These are phyloP conservation scores for Entoloma clypeatum DNA, from an alignment of 1,284 basidiomycete genomes.

Conservation along the genomic window DNA sequence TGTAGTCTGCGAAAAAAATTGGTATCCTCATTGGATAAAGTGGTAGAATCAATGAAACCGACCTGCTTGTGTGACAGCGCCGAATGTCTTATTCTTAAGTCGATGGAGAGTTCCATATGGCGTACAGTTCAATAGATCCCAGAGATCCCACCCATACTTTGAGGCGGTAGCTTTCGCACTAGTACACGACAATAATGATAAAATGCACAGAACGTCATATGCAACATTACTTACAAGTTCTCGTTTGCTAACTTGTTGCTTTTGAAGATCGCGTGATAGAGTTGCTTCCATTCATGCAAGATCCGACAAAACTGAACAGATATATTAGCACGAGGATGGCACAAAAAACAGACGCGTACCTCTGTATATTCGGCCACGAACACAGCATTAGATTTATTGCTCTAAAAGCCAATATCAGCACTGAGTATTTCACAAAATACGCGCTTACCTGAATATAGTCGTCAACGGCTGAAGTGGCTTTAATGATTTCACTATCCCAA, in stretches of 20 bases:
- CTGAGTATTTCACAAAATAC: not conserved
- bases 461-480: no score
- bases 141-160: conserved; percentile 35
- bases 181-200: conserved; percentile 2
- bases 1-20: conserved; percentile 17
- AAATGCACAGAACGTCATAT: not conserved
- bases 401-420: conserved; percentile 2
- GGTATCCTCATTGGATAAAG: not conserved
- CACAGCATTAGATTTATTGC: conserved; percentile 12
- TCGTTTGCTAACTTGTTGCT: conserved; percentile 26
- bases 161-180: conserved; percentile 35
- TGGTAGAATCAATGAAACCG: conserved; percentile 10
- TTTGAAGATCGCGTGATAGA: conserved; percentile 17
- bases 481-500: no score
- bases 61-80: conserved; percentile 33
- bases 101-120: conserved; percentile 34
- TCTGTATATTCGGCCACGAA: conserved; percentile 24
- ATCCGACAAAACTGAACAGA: conserved; percentile 30
- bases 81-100: conserved; percentile 31
- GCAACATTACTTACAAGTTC: conserved; percentile 25
- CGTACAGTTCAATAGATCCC: conserved; percentile 34
- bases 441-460: conserved; percentile 8
- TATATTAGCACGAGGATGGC: not conserved
- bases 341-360: conserved; percentile 17
- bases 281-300: conserved; percentile 32